Conservation (phyloP, 345 rosid genomes). For the Citrus reticulata region DNA sequence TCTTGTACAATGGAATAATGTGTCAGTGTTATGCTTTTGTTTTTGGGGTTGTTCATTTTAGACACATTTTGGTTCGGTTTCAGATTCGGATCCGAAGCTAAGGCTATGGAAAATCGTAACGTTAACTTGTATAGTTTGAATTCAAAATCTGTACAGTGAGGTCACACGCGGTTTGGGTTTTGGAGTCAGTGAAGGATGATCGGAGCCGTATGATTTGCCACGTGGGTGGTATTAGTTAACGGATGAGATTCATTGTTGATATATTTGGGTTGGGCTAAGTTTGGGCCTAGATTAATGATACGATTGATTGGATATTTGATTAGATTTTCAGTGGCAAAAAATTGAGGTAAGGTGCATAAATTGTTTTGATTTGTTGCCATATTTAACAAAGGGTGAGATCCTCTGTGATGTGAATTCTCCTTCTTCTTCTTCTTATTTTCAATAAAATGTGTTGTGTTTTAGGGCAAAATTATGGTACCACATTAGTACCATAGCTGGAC, state of each 20-base stretch:
- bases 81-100: slow-evolving; percentile 8
- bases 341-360: neutral
- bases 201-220: slow-evolving; percentile 7
- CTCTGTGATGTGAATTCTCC: neutral
- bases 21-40: neutral
- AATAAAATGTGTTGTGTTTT: too few species aligned
- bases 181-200: slow-evolving; percentile 1
- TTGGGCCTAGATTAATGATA: neutral
- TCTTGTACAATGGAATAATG: neutral
- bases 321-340: neutral
- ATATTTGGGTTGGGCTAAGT: neutral
- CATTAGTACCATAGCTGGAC: too few species aligned
- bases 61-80: neutral
- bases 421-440: too few species aligned
- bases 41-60: neutral
- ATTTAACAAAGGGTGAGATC: neutral
- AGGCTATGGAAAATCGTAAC: slow-evolving; percentile 15
- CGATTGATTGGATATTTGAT: too few species aligned
- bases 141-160: slow-evolving; percentile 19
- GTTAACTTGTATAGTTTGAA: slow-evolving; percentile 28
- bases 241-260: neutral
- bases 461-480: too few species aligned
- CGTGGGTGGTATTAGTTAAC: neutral
- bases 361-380: neutral
- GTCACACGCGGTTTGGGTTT: slow-evolving; percentile 1